Base-by-base conservation (phyloP, 106 monocot species). In the Iris macrosiphon region DNA sequence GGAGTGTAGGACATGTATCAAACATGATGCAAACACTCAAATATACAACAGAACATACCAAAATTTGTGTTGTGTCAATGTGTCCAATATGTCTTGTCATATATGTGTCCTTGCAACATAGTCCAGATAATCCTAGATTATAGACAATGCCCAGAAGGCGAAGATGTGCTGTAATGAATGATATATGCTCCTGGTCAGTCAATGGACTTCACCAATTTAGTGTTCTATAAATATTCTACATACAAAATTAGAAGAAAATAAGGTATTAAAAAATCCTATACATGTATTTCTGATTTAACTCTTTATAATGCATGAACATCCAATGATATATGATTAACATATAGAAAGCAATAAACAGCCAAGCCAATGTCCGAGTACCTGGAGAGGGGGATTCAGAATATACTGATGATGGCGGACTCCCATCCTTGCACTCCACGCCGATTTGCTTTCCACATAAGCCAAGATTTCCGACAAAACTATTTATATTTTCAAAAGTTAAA, bases 371-470 rank as follows among this genome's bases (percentile, higher is more conserved):
- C 6, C 20, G 31, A 52, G 14, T 70, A 80, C 80, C 80, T 42
- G 75, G 37, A 41, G 70, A 72, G 30, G 64, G 73, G 42, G 60
- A n/a, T 23, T 40, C 73, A 68, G 73, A 45, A 52, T 66, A 45
- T 32, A 45, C 60, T 55, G 76, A 31, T 52, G 75, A 49, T 43
- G 71, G 31, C 29, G 55, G 60, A 65, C 33, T 23, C 23, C 55
- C 70, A 67, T 87, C 75, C 59, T 79, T 92, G 70, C 92, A 92
- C 31, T 50, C 67, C 18, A 77, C 21, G 52, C 59, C 40, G 57
- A 92, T 68, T 75, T 92, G 92, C 48, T 66, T 71, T 49, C 92
- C 92, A 60, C 92, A 92, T 60, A 92, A 68, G 12, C 71, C 87
- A 57, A 69, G 79, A 52, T 92, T 92, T 58, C 92, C 92, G 51